Percentiles rank a stretch among this genome's conserved stretches.
These are phyloP conservation scores for Pichia gijzeniarum DNA, from an alignment of 805 yeast species.

Conservation along the genomic window DNA sequence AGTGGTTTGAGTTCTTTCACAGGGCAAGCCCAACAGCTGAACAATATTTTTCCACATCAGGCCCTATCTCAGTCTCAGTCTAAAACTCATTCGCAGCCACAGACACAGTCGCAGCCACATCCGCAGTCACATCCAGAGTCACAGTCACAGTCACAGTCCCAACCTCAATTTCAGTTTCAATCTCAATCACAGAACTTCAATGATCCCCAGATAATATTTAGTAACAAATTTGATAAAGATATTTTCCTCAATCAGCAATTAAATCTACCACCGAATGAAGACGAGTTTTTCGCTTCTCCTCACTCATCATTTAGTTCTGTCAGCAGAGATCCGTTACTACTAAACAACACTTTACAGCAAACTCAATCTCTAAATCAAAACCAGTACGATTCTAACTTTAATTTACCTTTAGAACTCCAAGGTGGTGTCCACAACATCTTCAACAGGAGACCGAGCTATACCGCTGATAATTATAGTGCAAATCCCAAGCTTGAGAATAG, in stretches of 20 bases:
- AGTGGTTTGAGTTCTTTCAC: too few species aligned
- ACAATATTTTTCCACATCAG: too few species aligned
- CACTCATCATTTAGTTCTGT: conserved; percentile 28
- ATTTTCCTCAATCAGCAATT: conserved; percentile 16
- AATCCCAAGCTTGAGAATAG: background rate
- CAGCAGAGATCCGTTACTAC: conserved; percentile 24
- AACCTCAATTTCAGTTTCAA: background rate
- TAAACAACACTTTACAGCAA: conserved; percentile 9
- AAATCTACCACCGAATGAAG: conserved; percentile 4
- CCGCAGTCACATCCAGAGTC: too few species aligned
- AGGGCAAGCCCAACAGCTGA: background rate
- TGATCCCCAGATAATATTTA: background rate
- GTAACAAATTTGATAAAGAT: conserved; percentile 17
- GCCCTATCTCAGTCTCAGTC: too few species aligned
- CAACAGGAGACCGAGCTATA: conserved; percentile 67
- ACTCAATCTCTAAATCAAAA: conserved; percentile 3
- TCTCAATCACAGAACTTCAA: background rate
- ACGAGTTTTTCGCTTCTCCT: conserved; percentile 23
- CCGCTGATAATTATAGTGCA: conserved; percentile 54
- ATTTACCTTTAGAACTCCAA: conserved; percentile 52
- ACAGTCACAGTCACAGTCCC: too few species aligned
- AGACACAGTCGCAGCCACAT: too few species aligned
- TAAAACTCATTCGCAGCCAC: too few species aligned
- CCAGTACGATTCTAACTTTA: conserved; percentile 28
- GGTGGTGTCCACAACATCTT: conserved; percentile 58